Evolutionary conservation across 2,329 filamentous ascomycete species (phyloP).

Genomic region (Colletotrichum salicis): DNA sequence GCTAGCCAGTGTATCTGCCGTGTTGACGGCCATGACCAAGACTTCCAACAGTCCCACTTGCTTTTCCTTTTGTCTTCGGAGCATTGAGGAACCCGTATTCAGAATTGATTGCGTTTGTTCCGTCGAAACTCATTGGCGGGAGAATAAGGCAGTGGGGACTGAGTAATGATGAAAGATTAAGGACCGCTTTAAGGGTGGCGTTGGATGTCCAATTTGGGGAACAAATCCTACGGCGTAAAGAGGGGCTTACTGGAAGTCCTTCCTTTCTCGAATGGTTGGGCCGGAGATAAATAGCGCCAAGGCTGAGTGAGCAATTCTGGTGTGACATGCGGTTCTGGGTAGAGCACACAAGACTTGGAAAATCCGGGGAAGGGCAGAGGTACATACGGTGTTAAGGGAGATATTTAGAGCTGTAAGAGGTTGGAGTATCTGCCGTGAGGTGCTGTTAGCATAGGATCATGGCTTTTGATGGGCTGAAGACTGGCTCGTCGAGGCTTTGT

Average conservation of each 20-base stretch:
- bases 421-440: slow-evolving; percentile 5
- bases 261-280: slow-evolving; percentile 17
- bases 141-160: slow-evolving; percentile 21
- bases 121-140: slow-evolving; percentile 10
- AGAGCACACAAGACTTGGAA: slow-evolving; percentile 5
- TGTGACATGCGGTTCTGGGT: slow-evolving; percentile 3
- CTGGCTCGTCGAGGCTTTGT: neutral
- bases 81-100: neutral
- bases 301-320: slow-evolving; percentile 11
- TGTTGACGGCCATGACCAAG: slow-evolving; percentile 14
- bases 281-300: slow-evolving; percentile 26
- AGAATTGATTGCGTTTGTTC: neutral
- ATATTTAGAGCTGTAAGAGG: neutral
- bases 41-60: slow-evolving; percentile 1
- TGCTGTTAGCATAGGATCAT: neutral
- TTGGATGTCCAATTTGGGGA: slow-evolving; percentile 14
- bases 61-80: neutral
- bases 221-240: slow-evolving; percentile 24
- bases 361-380: slow-evolving; percentile 16
- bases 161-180: slow-evolving; percentile 27
- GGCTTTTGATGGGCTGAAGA: neutral
- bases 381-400: neutral
- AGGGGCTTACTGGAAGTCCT: slow-evolving; percentile 21
- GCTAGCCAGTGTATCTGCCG: slow-evolving; percentile 18
- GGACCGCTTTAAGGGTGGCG: slow-evolving; percentile 17